A percentile compares a stretch with the other conserved stretches of the same genome.
Evolutionary conservation across 2,329 filamentous ascomycete species (phyloP).

Genomic region (Botryotinia narcissicola): DNA sequence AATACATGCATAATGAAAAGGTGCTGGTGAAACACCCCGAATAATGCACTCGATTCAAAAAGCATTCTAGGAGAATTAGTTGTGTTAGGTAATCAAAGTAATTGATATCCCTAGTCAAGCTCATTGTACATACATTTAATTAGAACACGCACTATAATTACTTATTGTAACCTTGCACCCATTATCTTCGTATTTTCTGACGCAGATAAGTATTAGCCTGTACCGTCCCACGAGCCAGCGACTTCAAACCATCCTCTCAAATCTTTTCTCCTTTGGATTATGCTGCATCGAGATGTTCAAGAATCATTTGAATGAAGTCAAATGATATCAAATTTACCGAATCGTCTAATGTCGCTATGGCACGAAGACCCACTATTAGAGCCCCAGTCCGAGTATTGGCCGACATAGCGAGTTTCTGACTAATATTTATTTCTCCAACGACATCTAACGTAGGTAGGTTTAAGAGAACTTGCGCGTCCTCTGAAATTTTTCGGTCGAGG

Average conservation of each 20-base stretch:
- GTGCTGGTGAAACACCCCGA: background rate
- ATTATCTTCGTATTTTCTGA: too few relatives aligned
- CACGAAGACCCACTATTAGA: background rate
- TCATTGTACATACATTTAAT: too few relatives aligned
- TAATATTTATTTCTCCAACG: background rate
- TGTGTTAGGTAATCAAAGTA: too few relatives aligned
- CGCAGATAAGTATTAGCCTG: background rate
- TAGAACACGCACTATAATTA: too few relatives aligned
- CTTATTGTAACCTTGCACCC: too few relatives aligned
- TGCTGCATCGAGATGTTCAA: background rate
- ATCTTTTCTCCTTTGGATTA: background rate
- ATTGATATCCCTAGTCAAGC: too few relatives aligned
- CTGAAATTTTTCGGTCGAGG: rapidly evolving
- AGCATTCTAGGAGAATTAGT: too few relatives aligned
- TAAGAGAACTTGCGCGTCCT: background rate
- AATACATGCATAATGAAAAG: background rate
- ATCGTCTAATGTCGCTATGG: background rate
- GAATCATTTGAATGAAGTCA: background rate
- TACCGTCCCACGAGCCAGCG: background rate
- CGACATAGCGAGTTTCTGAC: background rate
- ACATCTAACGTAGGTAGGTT: background rate
- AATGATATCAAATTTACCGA: background rate
- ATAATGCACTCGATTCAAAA: background rate
- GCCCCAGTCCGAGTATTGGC: background rate
- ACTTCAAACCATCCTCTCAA: background rate